Percentiles rank a stretch among this genome's conserved stretches.
Conservation (phyloP, 164 flowering plant species). For the Warburgia ugandensis region DNA sequence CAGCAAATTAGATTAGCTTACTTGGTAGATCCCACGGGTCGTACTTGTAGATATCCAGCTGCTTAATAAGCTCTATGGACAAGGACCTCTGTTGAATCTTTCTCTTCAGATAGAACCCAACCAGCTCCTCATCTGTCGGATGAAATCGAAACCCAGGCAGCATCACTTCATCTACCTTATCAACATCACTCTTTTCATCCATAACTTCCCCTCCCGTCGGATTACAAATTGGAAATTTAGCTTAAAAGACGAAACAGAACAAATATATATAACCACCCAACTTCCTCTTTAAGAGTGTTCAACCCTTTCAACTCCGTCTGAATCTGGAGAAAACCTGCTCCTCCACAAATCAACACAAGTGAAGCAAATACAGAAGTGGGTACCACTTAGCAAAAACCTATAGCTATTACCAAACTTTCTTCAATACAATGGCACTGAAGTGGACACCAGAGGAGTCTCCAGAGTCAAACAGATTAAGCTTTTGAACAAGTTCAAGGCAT, state of each 20-base stretch:
- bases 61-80: conserved; percentile 63
- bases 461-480: neutral
- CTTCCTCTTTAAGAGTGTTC: conserved; percentile 3
- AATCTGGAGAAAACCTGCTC: no score
- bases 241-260: neutral
- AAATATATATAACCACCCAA: neutral
- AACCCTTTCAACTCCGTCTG: no score
- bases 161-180: conserved; percentile 51
- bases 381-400: no score
- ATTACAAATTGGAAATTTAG: neutral
- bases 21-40: conserved; percentile 93
- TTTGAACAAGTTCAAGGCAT: conserved; percentile 1
- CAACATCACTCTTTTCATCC: conserved; percentile 37
- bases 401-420: neutral
- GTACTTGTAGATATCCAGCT: conserved; percentile 68
- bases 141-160: conserved; percentile 78
- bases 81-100: conserved; percentile 61
- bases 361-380: no score
- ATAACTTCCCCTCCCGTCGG: conserved; percentile 11
- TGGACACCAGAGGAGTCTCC: neutral
- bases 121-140: conserved; percentile 84
- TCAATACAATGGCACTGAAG: neutral
- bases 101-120: conserved; percentile 63
- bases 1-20: conserved; percentile 18
- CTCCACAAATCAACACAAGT: no score